Conservation (phyloP, 2,329 filamentous ascomycete genomes). For the Nakataea oryzae region DNA sequence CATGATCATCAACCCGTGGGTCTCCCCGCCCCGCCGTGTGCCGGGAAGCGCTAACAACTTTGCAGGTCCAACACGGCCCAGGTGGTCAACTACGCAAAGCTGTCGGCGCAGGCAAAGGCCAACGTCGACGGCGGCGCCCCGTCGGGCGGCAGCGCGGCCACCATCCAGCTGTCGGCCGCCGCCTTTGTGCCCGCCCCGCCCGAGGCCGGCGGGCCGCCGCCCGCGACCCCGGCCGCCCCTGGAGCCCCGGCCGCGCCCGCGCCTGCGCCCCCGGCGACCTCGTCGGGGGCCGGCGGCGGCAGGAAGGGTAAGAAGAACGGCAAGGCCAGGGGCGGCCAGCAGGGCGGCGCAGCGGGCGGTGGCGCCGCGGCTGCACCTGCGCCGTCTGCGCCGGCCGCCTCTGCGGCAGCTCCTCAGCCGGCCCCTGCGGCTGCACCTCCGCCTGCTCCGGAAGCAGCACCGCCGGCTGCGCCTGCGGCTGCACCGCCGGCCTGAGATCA, state of each 20-base stretch:
- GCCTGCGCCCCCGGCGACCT: no score
- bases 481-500: no score
- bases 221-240: not conserved
- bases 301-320: not conserved
- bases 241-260: no score
- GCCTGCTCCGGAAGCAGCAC: not conserved
- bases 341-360: not conserved
- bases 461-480: not conserved
- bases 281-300: no score
- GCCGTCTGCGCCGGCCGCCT: not conserved
- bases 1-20: slow-evolving; percentile 5
- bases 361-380: not conserved
- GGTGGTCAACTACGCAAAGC: slow-evolving; percentile 4
- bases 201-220: not conserved
- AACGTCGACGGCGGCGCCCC: not conserved
- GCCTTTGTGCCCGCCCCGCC: not conserved
- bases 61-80: slow-evolving; percentile 2
- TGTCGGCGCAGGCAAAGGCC: not conserved
- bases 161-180: not conserved
- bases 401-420: not conserved
- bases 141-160: not conserved
- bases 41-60: no score
- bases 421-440: not conserved
- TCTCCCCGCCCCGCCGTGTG: not conserved
- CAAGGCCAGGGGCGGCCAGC: not conserved